Conservation (phyloP, 495 filamentous ascomycete species). For the Tricharina praecox region DNA sequence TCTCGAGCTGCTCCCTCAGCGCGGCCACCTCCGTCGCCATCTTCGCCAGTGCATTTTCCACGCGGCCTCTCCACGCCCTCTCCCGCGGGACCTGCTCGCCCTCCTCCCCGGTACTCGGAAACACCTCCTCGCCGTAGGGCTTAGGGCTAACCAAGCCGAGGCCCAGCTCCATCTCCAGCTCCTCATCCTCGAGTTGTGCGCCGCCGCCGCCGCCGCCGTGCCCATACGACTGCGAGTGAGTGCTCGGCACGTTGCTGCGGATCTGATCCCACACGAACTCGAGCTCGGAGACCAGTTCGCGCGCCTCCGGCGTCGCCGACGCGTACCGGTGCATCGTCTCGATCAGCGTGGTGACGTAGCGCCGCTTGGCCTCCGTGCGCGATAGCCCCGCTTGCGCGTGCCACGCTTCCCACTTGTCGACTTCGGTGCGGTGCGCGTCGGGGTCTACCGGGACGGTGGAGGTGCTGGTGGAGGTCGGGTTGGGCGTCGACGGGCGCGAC, state of each 20-base stretch:
- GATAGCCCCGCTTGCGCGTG: slow-evolving; percentile 61
- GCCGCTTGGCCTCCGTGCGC: slow-evolving; percentile 83
- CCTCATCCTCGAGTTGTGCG: slow-evolving; percentile 27
- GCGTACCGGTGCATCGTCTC: slow-evolving; percentile 94
- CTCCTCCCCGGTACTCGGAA: no score
- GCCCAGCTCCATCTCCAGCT: slow-evolving; percentile 27
- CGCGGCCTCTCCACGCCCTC: slow-evolving; percentile 51
- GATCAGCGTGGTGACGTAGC: slow-evolving; percentile 82
- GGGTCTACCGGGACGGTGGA: no score
- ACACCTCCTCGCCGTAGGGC: slow-evolving; percentile 14
- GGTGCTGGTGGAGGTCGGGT: slow-evolving; percentile 27
- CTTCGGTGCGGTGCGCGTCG: slow-evolving; percentile 38
- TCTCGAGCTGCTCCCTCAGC: slow-evolving; percentile 78
- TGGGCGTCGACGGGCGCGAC: slow-evolving; percentile 46
- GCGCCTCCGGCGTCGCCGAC: slow-evolving; percentile 61
- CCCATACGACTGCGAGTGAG: slow-evolving; percentile 19
- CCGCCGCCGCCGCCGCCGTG: no score
- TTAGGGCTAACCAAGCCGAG: slow-evolving; percentile 21
- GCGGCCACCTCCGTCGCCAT: slow-evolving; percentile 88
- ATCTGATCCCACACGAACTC: slow-evolving; percentile 99
- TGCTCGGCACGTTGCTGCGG: slow-evolving; percentile 58
- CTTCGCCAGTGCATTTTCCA: slow-evolving; percentile 74
- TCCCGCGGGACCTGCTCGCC: not conserved
- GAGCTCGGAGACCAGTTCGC: slow-evolving; percentile 78
- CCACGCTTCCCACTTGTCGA: slow-evolving; percentile 78